Evolutionary conservation across 1,139 yeast genomes (phyloP), one percentile per base, ranked within the genome.

Genomic region (Candida sp.): DNA sequence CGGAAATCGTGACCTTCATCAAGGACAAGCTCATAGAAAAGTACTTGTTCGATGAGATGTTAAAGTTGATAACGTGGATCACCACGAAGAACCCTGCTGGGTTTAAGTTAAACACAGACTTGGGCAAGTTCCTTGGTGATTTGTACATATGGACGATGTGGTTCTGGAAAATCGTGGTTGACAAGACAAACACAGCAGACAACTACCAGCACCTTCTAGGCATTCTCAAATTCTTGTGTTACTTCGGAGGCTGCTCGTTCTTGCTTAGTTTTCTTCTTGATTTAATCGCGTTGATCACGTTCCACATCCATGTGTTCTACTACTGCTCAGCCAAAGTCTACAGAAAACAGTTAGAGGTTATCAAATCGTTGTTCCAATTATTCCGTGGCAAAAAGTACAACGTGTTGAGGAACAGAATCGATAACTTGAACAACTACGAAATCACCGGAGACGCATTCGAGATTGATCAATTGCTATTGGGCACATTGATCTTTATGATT

Each of bases 311-410:
- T 55, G 79, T 92, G 54, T 90, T 93, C 62, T 91, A 92, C 63
- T 80, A 83, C 57, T 86, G 96, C 7, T 81, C 96, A 5, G 86
- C 97, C 7, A 84, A 88, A 58, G 78, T 96, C 5, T 94, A 88
- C 67, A 80, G 82, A 54, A 86, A 92, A 78, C 97, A 91, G 62
- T 66, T 90, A 26, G 80, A 80, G 47, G 81, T 87, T 5, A 70
- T 94, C 54, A 76, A 77, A 50, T 90, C 98, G 9, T 75, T 96
- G 49, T 90, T 90, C 67, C 90, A 92, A 60, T 73, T 96, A 41
- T 93, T 96, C 61, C 81, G 96, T 53, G 99, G 99, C 1, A 90
- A 89, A 66, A 92, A 93, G 68, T 87, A 84, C 58, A 96, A 96
- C 63, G 84, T 88, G 2, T 72, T 96, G 59, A 80, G 98, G 58